Evolutionary conservation across 805 yeast genomes (phyloP), one percentile per base, ranked within the genome.

Genomic region (Ogataea sp.): DNA sequence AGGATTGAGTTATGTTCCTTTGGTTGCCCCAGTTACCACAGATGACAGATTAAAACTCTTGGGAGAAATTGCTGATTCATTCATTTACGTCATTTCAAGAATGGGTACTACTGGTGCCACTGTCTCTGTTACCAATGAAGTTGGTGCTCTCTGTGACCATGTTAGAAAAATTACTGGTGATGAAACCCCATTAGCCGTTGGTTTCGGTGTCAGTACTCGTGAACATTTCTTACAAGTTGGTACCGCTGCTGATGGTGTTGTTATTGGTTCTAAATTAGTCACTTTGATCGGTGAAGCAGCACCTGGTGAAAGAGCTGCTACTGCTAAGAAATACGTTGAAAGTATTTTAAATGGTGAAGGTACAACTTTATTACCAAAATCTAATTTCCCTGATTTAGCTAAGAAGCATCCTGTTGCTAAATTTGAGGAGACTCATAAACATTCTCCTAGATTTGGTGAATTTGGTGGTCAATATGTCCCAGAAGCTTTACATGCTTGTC

Each of bases 401-500:
- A 46, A 48, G 18, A 46, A 48, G 17, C 37, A 43, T 8, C 39
- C 37, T 11, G 42, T 45, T 2, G 57, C 60, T 15, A 55, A 56
- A 6, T 73, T 75, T 46, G 68, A 68, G 42, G 93, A 83, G 59
- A 43, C 47, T 5, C 93, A 83, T 56, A 73, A 76, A 45, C 83
- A 74, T 57, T 73, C 78, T 49, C 82, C 90, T 41, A 72, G 83
- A 46, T 90, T 90, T 53, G 99, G 97, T 55, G 88, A 79, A 37
- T 94, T 87, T 57, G 99, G 99, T 59, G 99, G 99, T 43, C 98
- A 93, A 67, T 93, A 87, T 57, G 98, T 93, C 31, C 99, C 99
- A 30, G 99, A 93, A 68, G 86, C 95, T 18, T 68, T 93, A 55
- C 90, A 89, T 64, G 76, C 95, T 33, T 90, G 97, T 68, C 71